Evolutionary conservation across 1,284 basidiomycete species (phyloP), one percentile per base, ranked within the genome.

Genomic region (Flammula alnicola): DNA sequence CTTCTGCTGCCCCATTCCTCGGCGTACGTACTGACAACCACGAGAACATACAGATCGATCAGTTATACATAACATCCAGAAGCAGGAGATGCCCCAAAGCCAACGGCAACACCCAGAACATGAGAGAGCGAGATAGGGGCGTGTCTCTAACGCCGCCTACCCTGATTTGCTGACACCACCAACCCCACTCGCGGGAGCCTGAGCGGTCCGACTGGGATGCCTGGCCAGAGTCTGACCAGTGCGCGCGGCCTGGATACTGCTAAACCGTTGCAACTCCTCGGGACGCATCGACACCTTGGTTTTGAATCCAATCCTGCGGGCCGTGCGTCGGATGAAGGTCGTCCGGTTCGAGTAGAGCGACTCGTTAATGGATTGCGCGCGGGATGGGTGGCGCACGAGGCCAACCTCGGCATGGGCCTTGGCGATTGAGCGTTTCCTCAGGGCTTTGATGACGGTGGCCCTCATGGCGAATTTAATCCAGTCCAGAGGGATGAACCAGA

Each of bases 391-490:
- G 63, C 92, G 88, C 93, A 63, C 91, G 84, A 44, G 79, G 93
- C 57, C 91, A 73, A 40, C 75, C 72, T 70, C 73, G 51, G 70
- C 68, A 29, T 67, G 56, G 70, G 58, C 71, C 23, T 56, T 53
- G 47, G 62, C 68, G 60, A 79, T 75, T 65, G 85, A 82, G 48
- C 89, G 86, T 45, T 79, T 71, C 51, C 88, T 87, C 63, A 95
- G 82, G 58, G 63, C 79, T 72, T 87, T 87, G 77, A 97, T 95
- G 66, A 94, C 73, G 31, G 92, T 94, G n/a, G 83, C 88, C 76
- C 93, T 93, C 90, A 97, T 95, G 45, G 78, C 86, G 69, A 96
- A 97, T 80, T 97, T 98, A 83, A 98, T 88, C 68, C 86, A 83
- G 73, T 98, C 95, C 50, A 98, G 85, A 55, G 95, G 94, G 60